phyloP scores from a whole-genome alignment of 495 filamentous ascomycete species.

The Lophiotrema nucula region DNA sequence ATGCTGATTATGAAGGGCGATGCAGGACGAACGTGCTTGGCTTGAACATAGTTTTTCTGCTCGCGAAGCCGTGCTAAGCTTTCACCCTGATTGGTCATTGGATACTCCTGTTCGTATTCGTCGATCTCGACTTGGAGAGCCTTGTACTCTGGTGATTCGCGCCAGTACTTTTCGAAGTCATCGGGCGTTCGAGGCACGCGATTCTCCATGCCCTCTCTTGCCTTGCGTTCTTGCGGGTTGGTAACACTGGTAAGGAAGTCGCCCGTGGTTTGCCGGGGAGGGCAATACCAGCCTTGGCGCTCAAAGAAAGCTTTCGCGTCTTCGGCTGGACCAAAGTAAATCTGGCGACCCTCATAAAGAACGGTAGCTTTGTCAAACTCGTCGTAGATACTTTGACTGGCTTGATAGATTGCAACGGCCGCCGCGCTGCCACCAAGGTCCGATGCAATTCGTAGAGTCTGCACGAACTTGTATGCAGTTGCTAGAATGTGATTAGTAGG shows the following conservation, averaged over 20 bases:
- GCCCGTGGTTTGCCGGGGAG: constrained; percentile 59
- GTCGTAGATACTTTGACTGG: constrained; percentile 57
- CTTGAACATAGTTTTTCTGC: constrained; percentile 59
- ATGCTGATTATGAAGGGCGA: constrained; percentile 77
- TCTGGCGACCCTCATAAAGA: constrained; percentile 41
- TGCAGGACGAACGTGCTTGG: constrained; percentile 47
- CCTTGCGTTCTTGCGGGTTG: constrained; percentile 59
- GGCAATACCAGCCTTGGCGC: constrained; percentile 58
- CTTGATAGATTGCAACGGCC: constrained; percentile 84
- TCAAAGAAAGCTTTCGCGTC: constrained; percentile 40
- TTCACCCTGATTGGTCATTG: constrained; percentile 1
- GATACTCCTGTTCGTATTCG: constrained; percentile 52
- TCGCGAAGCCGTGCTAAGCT: constrained; percentile 58
- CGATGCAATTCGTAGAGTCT: constrained; percentile 34
- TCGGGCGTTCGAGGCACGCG: constrained; percentile 65
- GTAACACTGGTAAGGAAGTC: constrained; percentile 74
- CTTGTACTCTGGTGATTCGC: constrained; percentile 62
- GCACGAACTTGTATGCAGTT: constrained; percentile 39
- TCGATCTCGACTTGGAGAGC: constrained; percentile 70
- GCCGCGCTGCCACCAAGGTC: constrained; percentile 34
- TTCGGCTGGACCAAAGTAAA: constrained; percentile 37
- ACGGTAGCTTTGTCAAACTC: constrained; percentile 41
- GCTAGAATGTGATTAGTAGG: constrained; percentile 45
- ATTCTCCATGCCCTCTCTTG: constrained; percentile 58
- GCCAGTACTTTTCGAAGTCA: constrained; percentile 73